Evolutionary conservation across 2,329 filamentous ascomycete genomes (phyloP).

Genomic region (Zelopaecilomyces penicillatus): DNA sequence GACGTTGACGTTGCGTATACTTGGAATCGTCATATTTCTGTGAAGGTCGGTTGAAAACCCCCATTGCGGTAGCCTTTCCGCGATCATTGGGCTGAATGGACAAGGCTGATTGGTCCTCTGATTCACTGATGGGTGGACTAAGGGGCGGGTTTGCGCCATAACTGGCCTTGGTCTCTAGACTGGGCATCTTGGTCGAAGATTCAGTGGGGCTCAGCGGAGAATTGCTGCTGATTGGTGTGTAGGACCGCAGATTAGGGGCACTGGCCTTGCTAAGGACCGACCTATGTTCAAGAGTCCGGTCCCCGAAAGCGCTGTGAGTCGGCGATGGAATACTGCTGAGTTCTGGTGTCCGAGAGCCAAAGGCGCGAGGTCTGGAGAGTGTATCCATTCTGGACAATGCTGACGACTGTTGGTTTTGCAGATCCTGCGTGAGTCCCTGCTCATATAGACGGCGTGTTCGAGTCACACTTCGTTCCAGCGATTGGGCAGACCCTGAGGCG

Average conservation of each 20-base stretch:
- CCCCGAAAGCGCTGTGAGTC: slow-evolving; percentile 31
- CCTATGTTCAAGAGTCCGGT: slow-evolving; percentile 39
- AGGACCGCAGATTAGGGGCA: slow-evolving; percentile 58
- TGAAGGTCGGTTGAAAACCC: slow-evolving; percentile 58
- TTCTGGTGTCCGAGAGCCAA: slow-evolving; percentile 43
- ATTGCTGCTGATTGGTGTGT: slow-evolving; percentile 38
- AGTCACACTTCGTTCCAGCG: slow-evolving; percentile 56
- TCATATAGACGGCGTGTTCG: slow-evolving; percentile 75
- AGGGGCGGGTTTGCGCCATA: slow-evolving; percentile 30
- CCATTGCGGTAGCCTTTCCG: slow-evolving; percentile 69
- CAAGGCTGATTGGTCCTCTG: slow-evolving; percentile 56
- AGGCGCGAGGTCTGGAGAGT: slow-evolving; percentile 54
- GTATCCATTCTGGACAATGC: slow-evolving; percentile 74
- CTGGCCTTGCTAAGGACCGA: slow-evolving; percentile 49
- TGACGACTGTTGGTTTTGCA: slow-evolving; percentile 71
- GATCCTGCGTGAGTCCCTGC: slow-evolving; percentile 68
- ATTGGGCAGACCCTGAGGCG: slow-evolving; percentile 30
- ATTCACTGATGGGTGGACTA: slow-evolving; percentile 58
- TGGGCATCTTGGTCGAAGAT: slow-evolving; percentile 26
- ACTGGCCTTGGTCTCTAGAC: slow-evolving; percentile 21
- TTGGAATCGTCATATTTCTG: slow-evolving; percentile 77
- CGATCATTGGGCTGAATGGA: slow-evolving; percentile 66
- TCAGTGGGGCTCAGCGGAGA: slow-evolving; percentile 32
- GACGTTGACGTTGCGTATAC: slow-evolving; percentile 72
- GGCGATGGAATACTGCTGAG: slow-evolving; percentile 38